Base-by-base conservation (phyloP, 1,284 basidiomycete species). In the Heliocybe sulcata region DNA sequence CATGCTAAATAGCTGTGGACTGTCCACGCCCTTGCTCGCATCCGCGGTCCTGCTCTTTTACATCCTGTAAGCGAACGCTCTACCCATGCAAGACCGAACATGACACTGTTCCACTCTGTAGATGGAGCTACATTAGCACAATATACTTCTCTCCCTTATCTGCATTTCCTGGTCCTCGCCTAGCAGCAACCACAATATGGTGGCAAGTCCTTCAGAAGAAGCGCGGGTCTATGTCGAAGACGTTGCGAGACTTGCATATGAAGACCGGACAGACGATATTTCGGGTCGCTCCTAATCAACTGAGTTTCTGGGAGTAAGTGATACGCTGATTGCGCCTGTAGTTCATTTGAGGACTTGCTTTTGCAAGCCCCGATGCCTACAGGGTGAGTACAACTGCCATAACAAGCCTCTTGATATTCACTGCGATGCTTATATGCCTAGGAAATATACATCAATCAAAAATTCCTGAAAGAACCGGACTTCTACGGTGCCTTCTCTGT, bases 221-320 rank as follows among this genome's bases (percentile, higher is more conserved):
- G 23, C 23, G 27, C 12, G 47, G 47, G 22, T 9, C 22, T 6
- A 26, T 25, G 9, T 26, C 47, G 4, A 49, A 49, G 22, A 12
- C 27, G 11, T 22, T 25, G 47, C 3, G 47, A 16, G 23, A 49
- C 9, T 26, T 25, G 20, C 47, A 49, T 22, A 29, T 12, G 47
- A 49, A 49, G 20, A 49, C 20, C 4, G 20, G 47, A 4, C 12
- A 16, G 3, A 20, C 22, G 22, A 49, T 25, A 26, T 16, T 49
- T 25, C 4, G 47, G 20, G 25, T 49, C 8, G 47, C 3, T 8
- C 47, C 47, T 8, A 25, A 49, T 26, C 27, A 29, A 29, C 27
- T 25, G 27, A 49, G 47, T n/a, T 49, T 49, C 27, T 49, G 47
- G 20, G 47, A 49, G 45, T 47, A 25, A 47, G 45, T 47, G 9